Evolutionary conservation across 148 eudicot species (phyloP).

Genomic region (Hydrangea macrophylla): DNA sequence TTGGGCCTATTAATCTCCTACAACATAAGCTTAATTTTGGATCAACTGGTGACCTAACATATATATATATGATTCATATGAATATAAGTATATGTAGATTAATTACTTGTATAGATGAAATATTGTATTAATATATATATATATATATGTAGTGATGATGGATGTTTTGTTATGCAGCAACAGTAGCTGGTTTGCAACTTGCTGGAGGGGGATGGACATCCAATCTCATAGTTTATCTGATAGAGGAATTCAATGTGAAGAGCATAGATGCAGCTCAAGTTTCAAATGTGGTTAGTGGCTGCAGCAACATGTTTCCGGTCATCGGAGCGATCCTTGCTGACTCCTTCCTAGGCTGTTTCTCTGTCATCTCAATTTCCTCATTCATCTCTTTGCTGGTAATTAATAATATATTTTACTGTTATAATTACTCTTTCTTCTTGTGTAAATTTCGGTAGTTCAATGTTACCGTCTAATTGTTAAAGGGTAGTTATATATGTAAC

Average conservation of each 20-base stretch:
- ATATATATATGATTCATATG: no score
- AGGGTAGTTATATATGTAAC: no score
- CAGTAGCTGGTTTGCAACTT: conserved; percentile 23
- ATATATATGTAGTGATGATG: neutral
- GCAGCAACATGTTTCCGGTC: conserved; percentile 25
- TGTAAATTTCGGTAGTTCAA: no score
- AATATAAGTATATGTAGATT: no score
- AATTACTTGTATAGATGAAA: no score
- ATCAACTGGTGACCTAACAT: no score
- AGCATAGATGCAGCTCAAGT: conserved; percentile 34
- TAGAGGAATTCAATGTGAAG: conserved; percentile 31
- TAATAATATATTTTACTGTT: no score
- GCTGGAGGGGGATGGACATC: conserved; percentile 23
- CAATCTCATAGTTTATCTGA: conserved; percentile 30
- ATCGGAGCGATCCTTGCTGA: conserved; percentile 33
- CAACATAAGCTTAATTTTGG: no score
- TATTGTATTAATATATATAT: neutral
- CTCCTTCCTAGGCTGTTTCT: conserved; percentile 29
- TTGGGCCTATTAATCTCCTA: no score
- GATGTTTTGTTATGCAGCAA: conserved; percentile 6
- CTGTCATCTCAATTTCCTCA: conserved; percentile 29
- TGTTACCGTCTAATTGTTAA: no score
- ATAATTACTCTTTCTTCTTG: neutral
- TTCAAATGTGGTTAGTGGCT: conserved; percentile 27
- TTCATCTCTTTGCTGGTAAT: conserved; percentile 18